Base-by-base conservation (phyloP, 495 filamentous ascomycete species). In the Sphaerosporella brunnea region DNA sequence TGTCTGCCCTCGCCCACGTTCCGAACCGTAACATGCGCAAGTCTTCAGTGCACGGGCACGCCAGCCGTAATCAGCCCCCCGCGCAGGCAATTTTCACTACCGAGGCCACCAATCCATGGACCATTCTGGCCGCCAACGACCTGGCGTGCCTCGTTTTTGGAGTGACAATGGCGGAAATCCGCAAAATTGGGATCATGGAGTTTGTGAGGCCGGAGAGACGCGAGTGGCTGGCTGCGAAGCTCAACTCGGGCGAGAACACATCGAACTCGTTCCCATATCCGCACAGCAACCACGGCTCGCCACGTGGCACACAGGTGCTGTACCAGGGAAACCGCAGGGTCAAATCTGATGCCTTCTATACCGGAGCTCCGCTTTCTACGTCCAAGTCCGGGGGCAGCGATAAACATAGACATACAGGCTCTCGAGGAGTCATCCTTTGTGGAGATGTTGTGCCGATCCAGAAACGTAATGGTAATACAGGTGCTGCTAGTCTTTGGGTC, bases 21-120 rank as follows among this genome's bases (percentile, higher is more conserved):
- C 51, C 52, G 38, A 41, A 55, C 28, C 46, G 50, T 5, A 47
- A 50, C 38, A 54, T 61, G 50, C 52, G 57, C 36, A 56, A 53
- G 42, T 55, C 61, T 18, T 66, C 72, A 23, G 71, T 84, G 21
- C 83, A 87, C 60, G 82, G 81, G 19, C 87, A 95, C 64, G 75
- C 83, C 48, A 88, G 78, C 59, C 79, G 92, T 59, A 93, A 80
- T 77, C 80, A 80, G 5, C 87, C 86, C 5, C 82, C 86, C 23
- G 81, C 85, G 15, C 92, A 97, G 65, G 90, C 90, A 32, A 92
- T 97, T 42, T 97, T 97, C 58, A 86, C 88, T 15, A 97, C 90
- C 13, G 82, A 92, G 63, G 72, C 82, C 36, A 71, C 78, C 36
- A 70, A 80, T 8, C 92, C 90, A 3, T 97, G 85, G 82, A 96